A percentile compares a stretch with the other conserved stretches of the same genome.
These are phyloP conservation scores for Urostyla sp. DNA, from an alignment of 73 alveolate genomes.

Conservation along the genomic window DNA sequence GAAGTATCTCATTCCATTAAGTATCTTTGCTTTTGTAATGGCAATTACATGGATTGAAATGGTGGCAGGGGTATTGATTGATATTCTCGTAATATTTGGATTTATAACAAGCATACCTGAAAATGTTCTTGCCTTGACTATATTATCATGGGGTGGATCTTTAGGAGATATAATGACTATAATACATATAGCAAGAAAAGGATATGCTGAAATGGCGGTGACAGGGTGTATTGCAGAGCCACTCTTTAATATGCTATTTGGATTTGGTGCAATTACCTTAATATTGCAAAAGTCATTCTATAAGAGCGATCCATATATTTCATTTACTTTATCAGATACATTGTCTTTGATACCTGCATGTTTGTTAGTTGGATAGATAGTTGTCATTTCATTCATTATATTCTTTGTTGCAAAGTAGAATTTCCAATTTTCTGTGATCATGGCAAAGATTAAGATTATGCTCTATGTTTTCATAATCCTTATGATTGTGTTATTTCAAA, in stretches of 20 bases:
- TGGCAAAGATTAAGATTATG: no score
- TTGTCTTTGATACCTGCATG: no score
- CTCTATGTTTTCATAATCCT: no score
- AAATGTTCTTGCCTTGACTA: conserved; percentile 20
- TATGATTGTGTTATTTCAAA: no score
- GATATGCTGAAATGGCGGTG: conserved; percentile 48
- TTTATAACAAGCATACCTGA: conserved; percentile 9
- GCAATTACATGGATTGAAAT: conserved; percentile 25
- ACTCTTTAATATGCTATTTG: conserved; percentile 30
- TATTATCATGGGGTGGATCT: conserved; percentile 54
- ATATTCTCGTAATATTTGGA: conserved; percentile 2
- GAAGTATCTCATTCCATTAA: neutral
- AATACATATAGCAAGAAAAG: conserved; percentile 27
- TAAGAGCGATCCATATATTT: no score
- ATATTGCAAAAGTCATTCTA: no score
- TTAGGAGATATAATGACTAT: conserved; percentile 45
- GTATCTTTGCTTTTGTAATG: conserved; percentile 27
- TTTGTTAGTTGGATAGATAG: no score
- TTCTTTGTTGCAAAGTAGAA: no score
- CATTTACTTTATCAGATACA: no score
- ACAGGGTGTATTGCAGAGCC: conserved; percentile 57
- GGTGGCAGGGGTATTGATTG: conserved; percentile 16
- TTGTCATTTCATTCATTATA: no score
- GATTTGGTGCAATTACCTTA: no score
- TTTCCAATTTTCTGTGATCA: no score